Percentiles rank a stretch among this genome's conserved stretches.
Evolutionary conservation across 2,329 filamentous ascomycete species (phyloP).

Genomic region (Raffaelea arxii): DNA sequence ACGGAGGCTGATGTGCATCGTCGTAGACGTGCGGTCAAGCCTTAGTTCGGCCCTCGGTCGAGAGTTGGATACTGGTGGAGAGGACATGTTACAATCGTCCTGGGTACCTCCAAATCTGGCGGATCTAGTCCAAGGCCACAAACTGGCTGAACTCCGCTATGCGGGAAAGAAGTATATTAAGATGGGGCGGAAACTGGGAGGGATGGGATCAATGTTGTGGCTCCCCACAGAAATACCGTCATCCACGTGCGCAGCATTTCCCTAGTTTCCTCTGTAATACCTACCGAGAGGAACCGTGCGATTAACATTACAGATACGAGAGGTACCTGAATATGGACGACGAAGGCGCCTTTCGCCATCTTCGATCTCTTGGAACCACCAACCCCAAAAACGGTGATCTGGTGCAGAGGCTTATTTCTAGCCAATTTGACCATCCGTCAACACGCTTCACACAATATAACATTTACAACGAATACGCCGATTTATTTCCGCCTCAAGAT

Average conservation of each 20-base stretch:
- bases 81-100: conserved; percentile 12
- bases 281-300: not conserved
- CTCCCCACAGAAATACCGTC: conserved; percentile 21
- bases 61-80: too few relatives aligned
- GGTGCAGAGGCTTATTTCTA: conserved; percentile 16
- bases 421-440: conserved; percentile 2
- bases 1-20: conserved; percentile 19
- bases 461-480: conserved; percentile 16
- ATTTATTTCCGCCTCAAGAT: conserved; percentile 16
- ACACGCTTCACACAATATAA: conserved; percentile 14
- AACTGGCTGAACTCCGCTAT: conserved; percentile 19
- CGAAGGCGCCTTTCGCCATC: conserved; percentile 19
- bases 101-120: conserved; percentile 14
- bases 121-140: conserved; percentile 13
- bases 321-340: conserved; percentile 25
- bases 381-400: conserved; percentile 12
- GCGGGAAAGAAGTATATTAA: conserved; percentile 25
- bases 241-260: conserved; percentile 21
- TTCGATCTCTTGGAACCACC: conserved; percentile 12
- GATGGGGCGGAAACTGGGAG: conserved; percentile 19
- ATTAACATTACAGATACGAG: conserved; percentile 23
- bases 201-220: conserved; percentile 22
- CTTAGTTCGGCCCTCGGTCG: too few relatives aligned
- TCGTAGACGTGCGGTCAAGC: conserved; percentile 20
- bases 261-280: not conserved